A percentile compares a stretch with the other conserved stretches of the same genome.
Evolutionary conservation across 768 basidiomycete species (phyloP).

Genomic region (Calocera viscosa): DNA sequence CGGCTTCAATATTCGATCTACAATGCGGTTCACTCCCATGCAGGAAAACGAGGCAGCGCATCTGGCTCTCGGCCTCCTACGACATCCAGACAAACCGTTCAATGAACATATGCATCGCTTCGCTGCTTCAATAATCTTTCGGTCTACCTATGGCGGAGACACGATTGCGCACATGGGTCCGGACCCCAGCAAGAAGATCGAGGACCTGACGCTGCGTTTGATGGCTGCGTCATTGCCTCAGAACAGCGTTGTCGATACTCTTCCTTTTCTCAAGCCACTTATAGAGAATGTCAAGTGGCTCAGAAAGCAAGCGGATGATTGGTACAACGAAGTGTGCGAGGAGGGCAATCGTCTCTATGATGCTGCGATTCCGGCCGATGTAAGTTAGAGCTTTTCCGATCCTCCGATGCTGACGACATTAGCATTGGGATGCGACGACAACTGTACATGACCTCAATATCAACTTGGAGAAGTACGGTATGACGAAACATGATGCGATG

Average conservation of each 20-base stretch:
- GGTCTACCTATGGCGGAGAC: background rate
- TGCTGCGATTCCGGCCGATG: background rate
- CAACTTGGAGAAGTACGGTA: background rate
- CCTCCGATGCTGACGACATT: background rate
- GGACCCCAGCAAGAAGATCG: background rate
- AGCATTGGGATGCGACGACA: background rate
- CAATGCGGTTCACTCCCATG: background rate
- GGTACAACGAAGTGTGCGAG: background rate
- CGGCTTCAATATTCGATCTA: background rate
- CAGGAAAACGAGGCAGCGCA: background rate
- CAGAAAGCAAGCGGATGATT: background rate
- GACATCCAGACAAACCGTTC: background rate
- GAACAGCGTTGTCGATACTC: background rate
- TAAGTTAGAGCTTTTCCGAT: background rate
- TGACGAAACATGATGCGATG: background rate
- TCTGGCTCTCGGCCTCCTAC: background rate
- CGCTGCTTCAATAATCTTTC: background rate
- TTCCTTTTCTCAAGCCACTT: background rate
- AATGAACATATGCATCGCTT: background rate
- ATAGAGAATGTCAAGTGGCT: background rate
- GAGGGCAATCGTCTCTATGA: background rate
- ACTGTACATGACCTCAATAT: background rate
- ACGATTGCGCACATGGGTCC: background rate
- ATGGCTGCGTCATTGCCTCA: background rate
- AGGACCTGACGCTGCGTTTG: background rate